phyloP scores from a whole-genome alignment of 805 yeast genomes.

The Candida yuanshanica region DNA sequence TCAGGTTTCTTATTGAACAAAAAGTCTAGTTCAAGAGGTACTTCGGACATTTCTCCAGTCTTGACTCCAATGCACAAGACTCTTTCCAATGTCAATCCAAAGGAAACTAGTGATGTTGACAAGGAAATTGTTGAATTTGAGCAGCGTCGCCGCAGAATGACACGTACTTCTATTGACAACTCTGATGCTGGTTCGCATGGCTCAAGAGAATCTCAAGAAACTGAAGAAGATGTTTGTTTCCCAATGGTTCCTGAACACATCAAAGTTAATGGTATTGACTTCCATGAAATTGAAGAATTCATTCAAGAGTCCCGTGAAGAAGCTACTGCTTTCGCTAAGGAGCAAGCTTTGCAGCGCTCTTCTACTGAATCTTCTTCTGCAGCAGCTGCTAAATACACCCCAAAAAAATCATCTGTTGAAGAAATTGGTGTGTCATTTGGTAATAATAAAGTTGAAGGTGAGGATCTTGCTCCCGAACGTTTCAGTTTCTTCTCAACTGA shows the following conservation, averaged over 20 bases:
- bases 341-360: conserved; percentile 9
- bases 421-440: conserved; percentile 35
- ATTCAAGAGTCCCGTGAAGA: conserved; percentile 55
- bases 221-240: conserved; percentile 96
- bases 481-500: conserved; percentile 81
- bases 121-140: conserved; percentile 30
- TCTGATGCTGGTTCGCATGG: conserved; percentile 68
- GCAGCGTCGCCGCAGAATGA: conserved; percentile 26
- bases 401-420: conserved; percentile 24
- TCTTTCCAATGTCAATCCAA: conserved; percentile 13
- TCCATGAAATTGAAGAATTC: conserved; percentile 84
- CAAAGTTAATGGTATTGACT: conserved; percentile 75
- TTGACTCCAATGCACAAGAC: conserved; percentile 19
- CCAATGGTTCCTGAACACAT: conserved; percentile 74
- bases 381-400: conserved; percentile 62
- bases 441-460: conserved; percentile 32
- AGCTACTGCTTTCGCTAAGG: conserved; percentile 28
- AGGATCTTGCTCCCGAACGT: conserved; percentile 54
- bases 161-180: conserved; percentile 37
- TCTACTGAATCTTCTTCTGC: conserved; percentile 33
- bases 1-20: conserved; percentile 28
- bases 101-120: conserved; percentile 23
- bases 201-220: conserved; percentile 77
- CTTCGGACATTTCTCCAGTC: conserved; percentile 18
- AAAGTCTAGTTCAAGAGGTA: conserved; percentile 15